A percentile compares a stretch with the other conserved stretches of the same genome.
These are phyloP conservation scores for Dimocarpus longan DNA, from an alignment of 345 rosid genomes.

Conservation along the genomic window DNA sequence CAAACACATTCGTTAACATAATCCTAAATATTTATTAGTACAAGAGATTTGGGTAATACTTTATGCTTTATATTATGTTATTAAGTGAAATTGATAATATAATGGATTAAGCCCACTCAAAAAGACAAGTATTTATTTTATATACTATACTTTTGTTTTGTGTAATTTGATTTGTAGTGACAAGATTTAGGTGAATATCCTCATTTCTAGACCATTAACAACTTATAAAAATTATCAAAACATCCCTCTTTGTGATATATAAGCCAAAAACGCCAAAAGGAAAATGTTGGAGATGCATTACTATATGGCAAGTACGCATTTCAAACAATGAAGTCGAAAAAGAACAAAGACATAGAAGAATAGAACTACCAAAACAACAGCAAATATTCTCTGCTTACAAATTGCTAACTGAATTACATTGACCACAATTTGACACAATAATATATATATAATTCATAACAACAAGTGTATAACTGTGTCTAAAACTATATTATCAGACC, in stretches of 20 bases:
- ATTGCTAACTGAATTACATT: background rate
- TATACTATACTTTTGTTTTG: too few species aligned
- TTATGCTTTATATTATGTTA: background rate
- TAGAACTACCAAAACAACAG: constrained; percentile 9
- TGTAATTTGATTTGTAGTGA: too few species aligned
- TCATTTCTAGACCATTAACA: background rate
- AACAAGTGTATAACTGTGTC: background rate
- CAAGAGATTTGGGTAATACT: too few species aligned
- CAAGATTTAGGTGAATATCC: background rate
- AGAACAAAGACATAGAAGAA: background rate
- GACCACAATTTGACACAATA: background rate
- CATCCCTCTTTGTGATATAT: background rate
- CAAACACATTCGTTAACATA: background rate
- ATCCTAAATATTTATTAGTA: too few species aligned
- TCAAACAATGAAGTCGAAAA: background rate
- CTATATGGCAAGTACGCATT: background rate
- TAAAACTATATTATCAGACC: background rate
- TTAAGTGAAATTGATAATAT: background rate
- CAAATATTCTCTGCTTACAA: background rate
- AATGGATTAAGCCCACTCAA: background rate
- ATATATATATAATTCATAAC: background rate
- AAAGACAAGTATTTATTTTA: background rate
- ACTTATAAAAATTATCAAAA: background rate
- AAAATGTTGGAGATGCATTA: background rate
- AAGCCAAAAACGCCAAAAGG: background rate